Conservation (phyloP, 345 rosid genomes). For the Citrus australasica region DNA sequence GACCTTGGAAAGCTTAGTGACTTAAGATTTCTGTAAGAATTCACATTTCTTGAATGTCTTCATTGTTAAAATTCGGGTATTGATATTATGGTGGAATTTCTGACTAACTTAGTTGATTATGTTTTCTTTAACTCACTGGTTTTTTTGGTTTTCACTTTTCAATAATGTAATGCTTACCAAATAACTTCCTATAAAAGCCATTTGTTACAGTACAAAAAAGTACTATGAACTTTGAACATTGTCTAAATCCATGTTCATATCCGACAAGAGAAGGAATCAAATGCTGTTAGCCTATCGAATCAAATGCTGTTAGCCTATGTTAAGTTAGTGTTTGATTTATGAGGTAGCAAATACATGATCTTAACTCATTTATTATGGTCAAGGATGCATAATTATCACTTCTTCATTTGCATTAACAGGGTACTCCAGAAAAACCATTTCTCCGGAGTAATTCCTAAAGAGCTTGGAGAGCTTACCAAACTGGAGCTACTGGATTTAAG, state of each 20-base stretch:
- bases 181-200: not conserved
- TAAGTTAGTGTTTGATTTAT: not conserved
- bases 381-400: not conserved
- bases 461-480: constrained; percentile 50
- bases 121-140: not conserved
- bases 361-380: not conserved
- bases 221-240: not conserved
- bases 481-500: constrained; percentile 68
- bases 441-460: constrained; percentile 65
- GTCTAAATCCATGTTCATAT: not conserved
- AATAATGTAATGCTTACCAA: not conserved
- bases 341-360: not conserved
- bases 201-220: not conserved
- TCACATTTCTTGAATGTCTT: not conserved
- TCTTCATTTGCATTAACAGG: constrained; percentile 31
- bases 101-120: not conserved
- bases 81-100: not conserved
- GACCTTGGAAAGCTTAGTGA: constrained; percentile 66
- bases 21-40: constrained; percentile 69
- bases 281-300: not conserved
- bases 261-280: not conserved
- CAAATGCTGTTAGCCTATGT: not conserved
- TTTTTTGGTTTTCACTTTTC: not conserved
- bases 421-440: constrained; percentile 50
- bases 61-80: not conserved